Evolutionary conservation across 495 filamentous ascomycete species (phyloP), one percentile per base, ranked within the genome.

Genomic region (Podospora appendiculata): DNA sequence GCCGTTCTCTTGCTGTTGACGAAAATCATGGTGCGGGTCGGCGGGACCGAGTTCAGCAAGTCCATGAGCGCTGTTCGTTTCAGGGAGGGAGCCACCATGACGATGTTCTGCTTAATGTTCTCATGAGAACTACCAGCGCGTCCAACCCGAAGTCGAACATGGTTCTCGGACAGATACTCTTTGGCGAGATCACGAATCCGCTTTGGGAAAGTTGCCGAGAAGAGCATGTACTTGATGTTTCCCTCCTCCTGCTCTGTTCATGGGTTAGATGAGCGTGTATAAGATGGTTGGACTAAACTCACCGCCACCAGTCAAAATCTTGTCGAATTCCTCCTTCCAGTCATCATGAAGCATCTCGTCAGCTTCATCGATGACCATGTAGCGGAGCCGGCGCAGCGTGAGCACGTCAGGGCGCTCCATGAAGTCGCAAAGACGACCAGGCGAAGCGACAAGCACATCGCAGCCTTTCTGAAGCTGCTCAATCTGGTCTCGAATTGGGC

Each of bases 191-290:
- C 71, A 40, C 89, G 90, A 58, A 85, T 83, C 0, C 70, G 65
- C 70, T 85, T 87, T 17, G 87, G 84, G 63, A 97, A 97, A 0
- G 93, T 96, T 10, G 93, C 93, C 2, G 89, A 95, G 57, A 96
- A 96, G 79, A 98, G 89, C 78, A 95, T 73, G 70, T 87, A 96
- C 16, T 69, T 83, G 70, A 76, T 89, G 76, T 75, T 73, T 49
- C 90, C 86, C 6, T 83, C 86, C 58, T 96, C 88, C 47, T 88
- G 82, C 44, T 95, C 93, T 67, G 72, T 46, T 41, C 38, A 38
- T 14, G 7, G 52, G 35, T 49, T 57, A 54, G 60, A 50, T 32
- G 50, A 45, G 34, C 5, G 6, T 7, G 11, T 41, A 42, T 12
- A 9, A 34, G 16, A 18, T 45, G 39, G 38, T 14, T 14, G 11